Base-by-base conservation (phyloP, 2,329 filamentous ascomycete species). In the Lasiodiplodia sp. region DNA sequence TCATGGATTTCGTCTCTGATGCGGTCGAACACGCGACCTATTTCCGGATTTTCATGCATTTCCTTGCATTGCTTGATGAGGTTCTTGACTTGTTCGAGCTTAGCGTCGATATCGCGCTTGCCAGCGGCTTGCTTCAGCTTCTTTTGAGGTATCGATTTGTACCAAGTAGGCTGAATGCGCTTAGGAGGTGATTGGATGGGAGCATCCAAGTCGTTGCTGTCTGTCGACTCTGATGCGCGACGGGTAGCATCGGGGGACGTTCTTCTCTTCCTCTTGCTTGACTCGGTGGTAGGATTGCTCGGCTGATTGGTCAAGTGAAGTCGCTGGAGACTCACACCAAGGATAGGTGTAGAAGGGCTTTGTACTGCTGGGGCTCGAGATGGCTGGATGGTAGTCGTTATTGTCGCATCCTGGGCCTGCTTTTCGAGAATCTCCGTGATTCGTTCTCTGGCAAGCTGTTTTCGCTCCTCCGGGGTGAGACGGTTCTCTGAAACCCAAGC, bases 1-100 rank as follows among this genome's bases (percentile, higher is more conserved):
- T 78, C 76, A 70, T 84, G 82, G 0, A 84, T 71, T 2, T 74
- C 69, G 2, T 77, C 68, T 0, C 80, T 74, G 5, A 84, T 76
- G 7, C 77, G 70, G 6, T 78, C 73, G 62, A 80, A 75, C 1
- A 73, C 18, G 12, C 25, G 44, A 10, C 12, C 18, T 12, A 18
- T 18, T 0, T 63, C 44, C 4, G 3, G 2, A 1, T 6, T 3
- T 2, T 8, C 10, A 5, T 44, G n/a, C 37, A 28, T 14, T 2
- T 44, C 40, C 11, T 49, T 62, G 18, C 57, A 62, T 8, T 12
- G 16, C 40, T 64, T 64, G 31, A 53, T 67, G 11, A 67, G 23
- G 21, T 37, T 7, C n/a, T 58, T 58, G 40, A 49, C 16, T 8
- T 58, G 65, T 4, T 58, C 53, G 1, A 58, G 53, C 25, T 57